Evolutionary conservation across 2,329 filamentous ascomycete genomes (phyloP).

Genomic region (Colletotrichum tropicale): DNA sequence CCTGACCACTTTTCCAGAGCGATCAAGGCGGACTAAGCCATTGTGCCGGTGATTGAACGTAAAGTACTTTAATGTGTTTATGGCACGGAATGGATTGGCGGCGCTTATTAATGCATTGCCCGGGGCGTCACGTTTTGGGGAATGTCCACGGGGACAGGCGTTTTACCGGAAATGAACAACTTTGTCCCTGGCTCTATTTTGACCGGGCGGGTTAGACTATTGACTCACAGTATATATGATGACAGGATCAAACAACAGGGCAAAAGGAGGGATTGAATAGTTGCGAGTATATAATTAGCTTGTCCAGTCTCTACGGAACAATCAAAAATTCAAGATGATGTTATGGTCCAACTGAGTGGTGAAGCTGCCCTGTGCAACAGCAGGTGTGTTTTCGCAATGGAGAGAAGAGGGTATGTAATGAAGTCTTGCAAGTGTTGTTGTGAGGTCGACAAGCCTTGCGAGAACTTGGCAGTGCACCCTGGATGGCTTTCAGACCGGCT

Average conservation of each 20-base stretch:
- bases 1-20: constrained; percentile 38
- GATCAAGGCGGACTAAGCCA: constrained; percentile 52
- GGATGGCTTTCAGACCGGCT: no score
- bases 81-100: neutral
- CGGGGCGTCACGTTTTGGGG: constrained; percentile 4
- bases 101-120: constrained; percentile 13
- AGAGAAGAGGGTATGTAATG: neutral
- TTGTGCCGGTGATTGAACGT: neutral
- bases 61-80: neutral
- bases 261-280: neutral
- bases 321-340: neutral
- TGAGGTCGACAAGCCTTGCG: neutral
- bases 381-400: neutral
- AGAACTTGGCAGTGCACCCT: neutral
- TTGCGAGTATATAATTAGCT: neutral
- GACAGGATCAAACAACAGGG: neutral
- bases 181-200: neutral
- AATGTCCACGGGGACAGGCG: neutral
- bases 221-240: constrained; percentile 12
- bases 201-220: neutral
- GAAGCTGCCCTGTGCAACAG: neutral
- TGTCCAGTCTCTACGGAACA: neutral
- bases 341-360: neutral
- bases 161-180: neutral
- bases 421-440: neutral